Conservation (phyloP, 495 filamentous ascomycete species). For the Neurospora sp. region DNA sequence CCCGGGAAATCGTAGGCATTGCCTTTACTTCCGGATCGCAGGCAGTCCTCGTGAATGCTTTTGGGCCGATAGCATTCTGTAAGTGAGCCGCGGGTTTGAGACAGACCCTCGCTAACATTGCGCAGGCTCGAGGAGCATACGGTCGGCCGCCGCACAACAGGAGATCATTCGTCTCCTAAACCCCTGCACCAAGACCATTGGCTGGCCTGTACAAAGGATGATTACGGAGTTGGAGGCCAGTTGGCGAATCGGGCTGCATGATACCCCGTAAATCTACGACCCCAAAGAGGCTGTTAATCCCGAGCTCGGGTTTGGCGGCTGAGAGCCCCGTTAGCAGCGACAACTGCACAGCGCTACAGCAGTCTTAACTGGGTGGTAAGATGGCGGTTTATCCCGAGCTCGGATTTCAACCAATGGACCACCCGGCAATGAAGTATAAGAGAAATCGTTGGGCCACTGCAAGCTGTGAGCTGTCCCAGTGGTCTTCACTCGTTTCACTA, state of each 20-base stretch:
- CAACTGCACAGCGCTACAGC: neutral
- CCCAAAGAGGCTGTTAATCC: neutral
- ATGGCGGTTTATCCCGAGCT: neutral
- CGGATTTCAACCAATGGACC: neutral
- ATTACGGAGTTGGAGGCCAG: neutral
- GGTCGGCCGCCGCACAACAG: slow-evolving; percentile 12
- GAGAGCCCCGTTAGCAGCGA: neutral
- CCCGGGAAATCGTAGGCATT: slow-evolving; percentile 21
- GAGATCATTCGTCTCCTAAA: slow-evolving; percentile 6
- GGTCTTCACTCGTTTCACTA: slow-evolving; percentile 5
- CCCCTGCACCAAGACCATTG: slow-evolving; percentile 13
- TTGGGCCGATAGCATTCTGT: slow-evolving; percentile 32
- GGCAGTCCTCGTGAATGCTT: slow-evolving; percentile 28
- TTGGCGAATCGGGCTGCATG: neutral
- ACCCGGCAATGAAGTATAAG: neutral
- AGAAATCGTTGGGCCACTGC: neutral
- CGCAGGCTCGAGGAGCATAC: slow-evolving; percentile 12
- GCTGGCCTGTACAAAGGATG: slow-evolving; percentile 14
- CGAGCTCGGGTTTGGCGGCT: neutral
- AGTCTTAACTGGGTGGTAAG: neutral
- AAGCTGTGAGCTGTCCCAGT: neutral
- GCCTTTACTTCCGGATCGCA: slow-evolving; percentile 25
- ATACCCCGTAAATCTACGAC: neutral
- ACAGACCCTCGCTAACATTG: neutral
- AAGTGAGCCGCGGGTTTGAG: slow-evolving; percentile 2